phyloP scores from a whole-genome alignment of 441 rosid species.

The Populus trichocarpa region DNA sequence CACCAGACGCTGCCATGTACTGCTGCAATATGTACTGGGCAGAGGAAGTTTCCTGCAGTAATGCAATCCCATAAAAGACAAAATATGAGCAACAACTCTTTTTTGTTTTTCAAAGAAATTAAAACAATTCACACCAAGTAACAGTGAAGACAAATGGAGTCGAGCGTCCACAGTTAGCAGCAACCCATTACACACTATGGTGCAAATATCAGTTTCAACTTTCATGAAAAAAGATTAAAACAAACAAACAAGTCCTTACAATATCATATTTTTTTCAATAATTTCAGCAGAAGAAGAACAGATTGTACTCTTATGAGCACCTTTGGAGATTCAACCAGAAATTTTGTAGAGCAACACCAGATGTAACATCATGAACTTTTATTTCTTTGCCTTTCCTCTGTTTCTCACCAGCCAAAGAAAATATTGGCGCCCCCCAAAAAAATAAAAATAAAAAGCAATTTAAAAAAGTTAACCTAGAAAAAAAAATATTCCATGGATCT shows the following conservation, averaged over 20 bases:
- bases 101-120: neutral
- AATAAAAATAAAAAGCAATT: no score
- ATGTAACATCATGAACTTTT: neutral
- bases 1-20: constrained; percentile 88
- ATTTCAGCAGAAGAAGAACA: neutral
- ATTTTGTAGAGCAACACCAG: neutral
- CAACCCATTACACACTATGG: neutral
- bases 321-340: neutral
- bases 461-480: neutral
- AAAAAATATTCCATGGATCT: neutral
- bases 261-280: no score
- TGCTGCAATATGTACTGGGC: constrained; percentile 94
- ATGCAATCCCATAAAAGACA: constrained; percentile 2
- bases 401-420: constrained; percentile 26
- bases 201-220: neutral
- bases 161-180: constrained; percentile 1
- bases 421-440: neutral
- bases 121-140: neutral
- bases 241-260: neutral
- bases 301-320: neutral
- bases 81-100: neutral
- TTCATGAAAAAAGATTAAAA: neutral
- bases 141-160: constrained; percentile 11
- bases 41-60: constrained; percentile 73
- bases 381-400: neutral